Evolutionary conservation across 192 early-diverging fungal species (phyloP).

Genomic region (Linnemannia exigua): DNA sequence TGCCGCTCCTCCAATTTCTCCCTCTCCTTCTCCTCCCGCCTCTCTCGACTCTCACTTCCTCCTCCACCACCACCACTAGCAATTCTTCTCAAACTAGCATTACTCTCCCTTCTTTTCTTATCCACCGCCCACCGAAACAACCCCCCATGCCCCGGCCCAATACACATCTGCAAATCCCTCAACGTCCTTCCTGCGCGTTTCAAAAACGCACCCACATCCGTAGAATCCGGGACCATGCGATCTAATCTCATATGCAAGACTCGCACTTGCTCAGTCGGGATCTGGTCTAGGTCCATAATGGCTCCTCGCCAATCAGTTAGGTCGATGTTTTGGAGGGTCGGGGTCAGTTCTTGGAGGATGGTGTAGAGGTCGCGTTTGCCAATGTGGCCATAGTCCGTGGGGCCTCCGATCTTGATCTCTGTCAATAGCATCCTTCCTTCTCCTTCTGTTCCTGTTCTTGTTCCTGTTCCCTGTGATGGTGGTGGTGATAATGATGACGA

Average conservation of each 20-base stretch:
- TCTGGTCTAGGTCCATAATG: slow-evolving; percentile 11
- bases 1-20: neutral
- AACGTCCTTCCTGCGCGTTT: neutral
- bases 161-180: slow-evolving; percentile 20
- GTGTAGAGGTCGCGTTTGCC: slow-evolving; percentile 18
- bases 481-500: too few relatives aligned
- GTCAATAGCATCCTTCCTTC: neutral
- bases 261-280: neutral
- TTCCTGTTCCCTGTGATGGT: too few relatives aligned
- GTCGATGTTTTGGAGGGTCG: slow-evolving; percentile 6
- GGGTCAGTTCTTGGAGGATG: slow-evolving; percentile 16
- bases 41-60: too few relatives aligned
- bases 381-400: slow-evolving; percentile 13
- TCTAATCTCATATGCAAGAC: slow-evolving; percentile 16
- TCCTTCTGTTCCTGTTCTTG: neutral
- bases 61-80: neutral
- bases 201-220: neutral
- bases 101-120: neutral
- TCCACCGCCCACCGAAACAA: slow-evolving; percentile 19
- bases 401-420: slow-evolving; percentile 31
- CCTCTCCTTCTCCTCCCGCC: neutral
- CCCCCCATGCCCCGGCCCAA: slow-evolving; percentile 5
- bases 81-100: neutral
- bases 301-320: slow-evolving; percentile 28
- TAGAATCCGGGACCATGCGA: neutral